phyloP scores from a whole-genome alignment of 495 filamentous ascomycete species.

The Hypoxylon cercidicola region DNA sequence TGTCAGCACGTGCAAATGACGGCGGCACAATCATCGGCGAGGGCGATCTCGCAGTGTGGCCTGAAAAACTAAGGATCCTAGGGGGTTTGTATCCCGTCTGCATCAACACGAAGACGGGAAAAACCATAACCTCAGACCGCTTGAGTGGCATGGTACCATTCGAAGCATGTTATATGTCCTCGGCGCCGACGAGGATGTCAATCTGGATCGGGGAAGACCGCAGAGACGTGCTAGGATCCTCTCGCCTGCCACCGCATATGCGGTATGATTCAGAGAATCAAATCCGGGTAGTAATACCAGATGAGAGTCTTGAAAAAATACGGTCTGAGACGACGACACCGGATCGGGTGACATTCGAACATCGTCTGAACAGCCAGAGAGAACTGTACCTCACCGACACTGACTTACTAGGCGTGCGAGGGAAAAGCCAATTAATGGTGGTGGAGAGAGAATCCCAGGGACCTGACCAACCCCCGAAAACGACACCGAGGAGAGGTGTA shows the following conservation, averaged over 20 bases:
- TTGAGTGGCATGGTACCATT: slow-evolving; percentile 58
- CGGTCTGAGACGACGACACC: slow-evolving; percentile 33
- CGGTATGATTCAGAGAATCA: slow-evolving; percentile 31
- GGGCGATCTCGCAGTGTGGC: slow-evolving; percentile 39
- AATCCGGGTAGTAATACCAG: slow-evolving; percentile 14
- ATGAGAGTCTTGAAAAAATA: slow-evolving; percentile 19
- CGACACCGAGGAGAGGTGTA: neutral
- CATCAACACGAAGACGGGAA: slow-evolving; percentile 5
- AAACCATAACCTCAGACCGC: slow-evolving; percentile 31
- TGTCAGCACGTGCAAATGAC: slow-evolving; percentile 42
- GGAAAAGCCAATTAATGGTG: slow-evolving; percentile 37
- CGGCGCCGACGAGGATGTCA: slow-evolving; percentile 48
- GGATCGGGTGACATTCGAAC: slow-evolving; percentile 43
- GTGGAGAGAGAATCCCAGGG: neutral
- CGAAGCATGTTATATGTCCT: slow-evolving; percentile 53
- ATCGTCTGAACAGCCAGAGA: slow-evolving; percentile 4
- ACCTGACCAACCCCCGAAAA: neutral
- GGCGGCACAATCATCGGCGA: slow-evolving; percentile 33
- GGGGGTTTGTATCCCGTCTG: slow-evolving; percentile 41
- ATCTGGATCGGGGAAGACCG: slow-evolving; percentile 57
- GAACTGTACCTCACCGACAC: slow-evolving; percentile 20
- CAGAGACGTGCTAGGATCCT: slow-evolving; percentile 56
- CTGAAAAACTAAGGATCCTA: slow-evolving; percentile 28
- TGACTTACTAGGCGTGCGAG: slow-evolving; percentile 21
- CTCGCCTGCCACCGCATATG: slow-evolving; percentile 53